Evolutionary conservation across 2,329 filamentous ascomycete genomes (phyloP).

Genomic region (Venturia nashicola): DNA sequence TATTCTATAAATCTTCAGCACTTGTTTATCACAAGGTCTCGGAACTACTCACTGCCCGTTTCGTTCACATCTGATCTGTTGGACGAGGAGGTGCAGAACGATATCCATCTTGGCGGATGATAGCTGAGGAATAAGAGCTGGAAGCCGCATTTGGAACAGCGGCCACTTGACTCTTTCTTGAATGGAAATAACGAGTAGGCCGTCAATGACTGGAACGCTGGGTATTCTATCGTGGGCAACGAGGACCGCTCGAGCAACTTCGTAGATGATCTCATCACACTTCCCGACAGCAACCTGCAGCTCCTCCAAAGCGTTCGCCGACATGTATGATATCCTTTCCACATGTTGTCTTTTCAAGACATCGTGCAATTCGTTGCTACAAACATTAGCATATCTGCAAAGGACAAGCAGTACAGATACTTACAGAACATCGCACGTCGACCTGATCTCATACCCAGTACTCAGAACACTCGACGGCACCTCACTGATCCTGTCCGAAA

Average conservation of each 20-base stretch:
- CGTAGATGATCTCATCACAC: conserved; percentile 5
- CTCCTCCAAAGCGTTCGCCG: not conserved
- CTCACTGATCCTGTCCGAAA: not conserved
- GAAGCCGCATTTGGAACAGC: not conserved
- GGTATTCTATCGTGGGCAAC: not conserved
- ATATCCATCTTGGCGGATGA: conserved; percentile 5
- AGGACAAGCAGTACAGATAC: not conserved
- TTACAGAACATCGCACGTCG: conserved; percentile 6
- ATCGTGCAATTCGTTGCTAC: conserved; percentile 2
- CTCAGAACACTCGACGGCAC: conserved; percentile 1
- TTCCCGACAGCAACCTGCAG: not conserved
- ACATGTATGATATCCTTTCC: not conserved
- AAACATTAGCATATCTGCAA: not conserved
- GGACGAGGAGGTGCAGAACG: conserved; percentile 3
- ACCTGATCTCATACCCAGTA: conserved; percentile 7
- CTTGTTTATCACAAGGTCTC: not conserved
- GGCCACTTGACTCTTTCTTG: conserved; percentile 5
- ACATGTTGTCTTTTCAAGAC: conserved; percentile 3
- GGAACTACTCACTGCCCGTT: not conserved
- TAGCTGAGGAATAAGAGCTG: not conserved
- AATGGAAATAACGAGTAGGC: not conserved
- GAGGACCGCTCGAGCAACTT: not conserved
- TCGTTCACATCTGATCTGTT: not conserved
- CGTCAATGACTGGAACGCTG: not conserved
- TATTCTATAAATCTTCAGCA: not conserved